A percentile compares a stretch with the other conserved stretches of the same genome.
Conservation (phyloP, 2,329 filamentous ascomycete genomes). For the Exophiala lecanii-corni region DNA sequence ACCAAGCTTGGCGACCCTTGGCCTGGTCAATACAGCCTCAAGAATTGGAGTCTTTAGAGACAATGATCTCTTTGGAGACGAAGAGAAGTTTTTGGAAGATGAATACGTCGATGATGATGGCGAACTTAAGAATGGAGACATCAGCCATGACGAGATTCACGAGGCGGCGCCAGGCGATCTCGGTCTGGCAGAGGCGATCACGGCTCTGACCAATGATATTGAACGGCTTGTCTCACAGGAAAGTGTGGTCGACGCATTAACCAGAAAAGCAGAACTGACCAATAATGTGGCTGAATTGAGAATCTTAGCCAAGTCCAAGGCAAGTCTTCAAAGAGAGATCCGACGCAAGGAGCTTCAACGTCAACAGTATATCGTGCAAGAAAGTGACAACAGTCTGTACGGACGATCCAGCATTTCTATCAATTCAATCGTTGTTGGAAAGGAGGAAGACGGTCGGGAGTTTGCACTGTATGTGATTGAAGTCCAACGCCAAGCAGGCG, state of each 20-base stretch:
- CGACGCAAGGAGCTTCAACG: conserved; percentile 90
- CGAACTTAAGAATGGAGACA: conserved; percentile 49
- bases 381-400: conserved; percentile 95
- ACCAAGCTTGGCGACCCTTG: conserved; percentile 85
- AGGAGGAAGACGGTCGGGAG: conserved; percentile 87
- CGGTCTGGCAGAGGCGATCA: conserved; percentile 87
- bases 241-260: conserved; percentile 83
- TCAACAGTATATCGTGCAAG: conserved; percentile 94
- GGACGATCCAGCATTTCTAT: conserved; percentile 86
- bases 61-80: conserved; percentile 87
- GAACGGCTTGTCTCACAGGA: conserved; percentile 84
- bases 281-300: conserved; percentile 93
- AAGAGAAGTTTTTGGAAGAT: conserved; percentile 78
- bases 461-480: conserved; percentile 88
- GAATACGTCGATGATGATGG: conserved; percentile 70
- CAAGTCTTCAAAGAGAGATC: conserved; percentile 87
- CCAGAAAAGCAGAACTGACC: conserved; percentile 89
- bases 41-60: conserved; percentile 87
- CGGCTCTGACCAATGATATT: conserved; percentile 81
- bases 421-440: conserved; percentile 86
- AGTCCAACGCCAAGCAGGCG: conserved; percentile 81
- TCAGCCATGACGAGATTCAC: conserved; percentile 77
- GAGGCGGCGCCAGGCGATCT: conserved; percentile 93
- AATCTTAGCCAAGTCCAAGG: conserved; percentile 88
- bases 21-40: conserved; percentile 80